Evolutionary conservation across 2,329 filamentous ascomycete genomes (phyloP), one percentile per base, ranked within the genome.

Genomic region (Botrytis medusae): DNA sequence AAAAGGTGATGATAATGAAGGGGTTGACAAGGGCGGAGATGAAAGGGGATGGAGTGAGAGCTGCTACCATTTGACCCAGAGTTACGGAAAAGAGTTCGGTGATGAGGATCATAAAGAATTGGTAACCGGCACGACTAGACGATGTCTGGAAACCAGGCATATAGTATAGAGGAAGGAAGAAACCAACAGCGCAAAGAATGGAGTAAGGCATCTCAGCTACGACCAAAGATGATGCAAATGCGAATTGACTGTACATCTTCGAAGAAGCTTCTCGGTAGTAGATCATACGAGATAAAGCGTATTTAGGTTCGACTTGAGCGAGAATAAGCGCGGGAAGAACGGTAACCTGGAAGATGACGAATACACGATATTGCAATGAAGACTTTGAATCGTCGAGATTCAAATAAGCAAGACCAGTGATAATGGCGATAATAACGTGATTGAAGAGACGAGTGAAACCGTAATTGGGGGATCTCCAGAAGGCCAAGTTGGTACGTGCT

Each of bases 381-480:
- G 91, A 84, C 16, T 92, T 88, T 3, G 92, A 94, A 79, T 94
- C 83, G 79, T 95, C 90, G 14, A 97, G 88, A 74, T 93, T 88
- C 65, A 97, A 85, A 81, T 92, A 97, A 48, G 91, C 91, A 20
- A 97, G 86, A 77, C 94, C 94, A 0, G 92, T 93, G 72, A 97
- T 84, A 22, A 97, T 80, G 1, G 92, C 91, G 76, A 97, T 92
- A 74, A 90, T 88, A 74, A 95, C 85, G 81, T 97, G 94, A 80
- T 92, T 95, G 85, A 95, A 97, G 29, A 97, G 85, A 29, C 94
- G 89, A 0, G 94, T 97, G 82, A 97, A 96, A 70, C 94, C 90
- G 81, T 97, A 97, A 84, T 97, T 94, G 51, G 93, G 93, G 2
- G 92, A 93, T 60, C 94, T 88, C 93, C 93, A 97, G 85, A 93